Evolutionary conservation across 176 grass and related monocot genomes (phyloP), one percentile per base, ranked within the genome.

Genomic region (Phoenix dactylifera): DNA sequence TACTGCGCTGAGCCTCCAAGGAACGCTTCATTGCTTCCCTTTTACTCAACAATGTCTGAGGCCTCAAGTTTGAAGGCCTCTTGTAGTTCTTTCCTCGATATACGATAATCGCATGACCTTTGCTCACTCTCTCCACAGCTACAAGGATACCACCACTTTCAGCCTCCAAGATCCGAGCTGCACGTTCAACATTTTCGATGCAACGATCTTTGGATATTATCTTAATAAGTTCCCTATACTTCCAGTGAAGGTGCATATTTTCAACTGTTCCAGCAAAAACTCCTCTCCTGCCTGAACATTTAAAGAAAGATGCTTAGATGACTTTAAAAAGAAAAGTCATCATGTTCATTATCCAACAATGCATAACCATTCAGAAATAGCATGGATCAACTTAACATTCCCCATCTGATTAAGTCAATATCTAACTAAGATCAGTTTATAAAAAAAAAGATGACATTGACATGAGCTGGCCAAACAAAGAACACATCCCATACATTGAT

Each of bases 211-310:
- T 97, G n/a, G 80, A 87, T 58, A 90, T 88, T 74, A 97, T 74
- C 57, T 97, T 90, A 56, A 90, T 83, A 68, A 90, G 87, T 72
- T 90, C 87, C 65, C 83, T 69, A 68, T 97, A 97, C 59, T 97
- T 97, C 87, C 87, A 97, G 55, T 88, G 87, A 65, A 97, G 83
- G 63, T 97, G 92, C 92, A 97, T 88, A 60, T 97, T 90, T 82
- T 97, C 92, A 57, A 90, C 74, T 48, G 87, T 90, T 51, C 92
- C 92, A 66, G 90, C 80, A 82, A 97, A 97, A 63, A 90, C 86
- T 68, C 92, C 87, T 73, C 69, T 90, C 55, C 92, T 85, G 53
- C 92, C 92, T 97, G 77, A 70, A 68, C 69, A 60, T 51, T 29
- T 76, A 64, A 51, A 66, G 44, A 28, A 69, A 70, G 48, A 68